phyloP scores from a whole-genome alignment of 2,329 filamentous ascomycete species.

The Drechslerella stenobrocha region DNA sequence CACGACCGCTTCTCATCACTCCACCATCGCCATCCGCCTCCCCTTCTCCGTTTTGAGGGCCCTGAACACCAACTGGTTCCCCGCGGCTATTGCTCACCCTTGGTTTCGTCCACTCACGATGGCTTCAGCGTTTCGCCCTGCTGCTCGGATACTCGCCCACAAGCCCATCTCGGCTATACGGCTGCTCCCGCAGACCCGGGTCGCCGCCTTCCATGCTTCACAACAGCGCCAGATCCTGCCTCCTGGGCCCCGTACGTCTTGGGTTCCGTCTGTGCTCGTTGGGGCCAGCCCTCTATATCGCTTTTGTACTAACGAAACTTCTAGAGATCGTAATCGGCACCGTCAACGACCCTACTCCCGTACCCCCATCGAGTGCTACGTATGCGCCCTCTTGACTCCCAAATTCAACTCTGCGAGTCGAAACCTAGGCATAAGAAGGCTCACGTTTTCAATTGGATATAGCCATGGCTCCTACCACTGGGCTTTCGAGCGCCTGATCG shows the following conservation, averaged over 20 bases:
- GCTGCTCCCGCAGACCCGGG: conserved; percentile 57
- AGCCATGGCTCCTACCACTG: conserved; percentile 94
- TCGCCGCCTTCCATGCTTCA: conserved; percentile 85
- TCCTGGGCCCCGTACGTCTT: conserved; percentile 75
- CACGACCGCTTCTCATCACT: conserved; percentile 18
- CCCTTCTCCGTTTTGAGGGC: conserved; percentile 8
- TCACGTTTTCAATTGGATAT: not conserved
- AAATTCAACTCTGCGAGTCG: not conserved
- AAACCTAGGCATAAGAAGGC: not conserved
- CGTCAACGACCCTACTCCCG: conserved; percentile 81
- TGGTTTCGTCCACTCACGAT: conserved; percentile 18
- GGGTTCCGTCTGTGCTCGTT: too few species aligned
- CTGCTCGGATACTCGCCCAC: conserved; percentile 29
- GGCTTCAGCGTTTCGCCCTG: conserved; percentile 32
- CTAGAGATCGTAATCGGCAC: conserved; percentile 30
- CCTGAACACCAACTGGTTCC: not conserved
- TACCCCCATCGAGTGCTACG: conserved; percentile 71
- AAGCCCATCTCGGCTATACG: conserved; percentile 48
- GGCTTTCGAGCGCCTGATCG: conserved; percentile 84
- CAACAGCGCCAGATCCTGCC: conserved; percentile 75
- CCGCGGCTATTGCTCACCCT: conserved; percentile 1
- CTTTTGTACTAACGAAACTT: conserved; percentile 12
- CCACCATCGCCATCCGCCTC: conserved; percentile 8
- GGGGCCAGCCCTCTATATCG: too few species aligned
- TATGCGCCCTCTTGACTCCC: conserved; percentile 8